Evolutionary conservation across 2,329 filamentous ascomycete genomes (phyloP).

Genomic region (Arthrobotrys musiformis): DNA sequence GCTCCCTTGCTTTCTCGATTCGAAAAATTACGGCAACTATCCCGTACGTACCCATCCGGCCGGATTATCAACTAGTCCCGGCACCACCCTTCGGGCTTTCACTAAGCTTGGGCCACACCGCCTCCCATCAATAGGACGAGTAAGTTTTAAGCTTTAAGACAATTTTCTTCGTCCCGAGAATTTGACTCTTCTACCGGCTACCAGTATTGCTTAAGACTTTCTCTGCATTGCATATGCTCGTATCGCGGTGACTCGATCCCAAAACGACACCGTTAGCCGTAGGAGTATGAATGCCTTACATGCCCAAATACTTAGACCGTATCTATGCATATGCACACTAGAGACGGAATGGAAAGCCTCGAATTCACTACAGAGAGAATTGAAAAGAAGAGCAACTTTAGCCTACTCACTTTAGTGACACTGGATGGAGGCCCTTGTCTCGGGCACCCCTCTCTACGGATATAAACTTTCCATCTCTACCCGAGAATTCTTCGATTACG

Average conservation of each 20-base stretch:
- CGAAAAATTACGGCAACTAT: not conserved
- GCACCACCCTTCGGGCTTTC: not conserved
- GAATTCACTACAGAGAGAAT: not conserved
- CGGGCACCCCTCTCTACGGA: too few relatives aligned
- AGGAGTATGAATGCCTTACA: not conserved
- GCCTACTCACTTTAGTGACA: not conserved
- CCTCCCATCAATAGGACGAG: not conserved
- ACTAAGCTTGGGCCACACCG: not conserved
- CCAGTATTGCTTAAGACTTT: not conserved
- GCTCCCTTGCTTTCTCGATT: not conserved
- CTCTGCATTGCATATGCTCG: not conserved
- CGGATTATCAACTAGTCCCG: not conserved
- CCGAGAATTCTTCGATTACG: not conserved
- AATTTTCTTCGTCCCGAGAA: not conserved
- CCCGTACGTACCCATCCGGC: not conserved
- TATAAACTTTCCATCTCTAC: not conserved
- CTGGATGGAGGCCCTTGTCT: not conserved
- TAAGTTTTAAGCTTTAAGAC: not conserved
- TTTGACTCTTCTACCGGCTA: not conserved
- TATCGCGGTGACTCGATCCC: not conserved
- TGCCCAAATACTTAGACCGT: not conserved
- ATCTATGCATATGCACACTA: not conserved
- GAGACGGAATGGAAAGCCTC: not conserved
- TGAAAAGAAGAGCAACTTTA: not conserved
- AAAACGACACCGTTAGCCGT: not conserved